Evolutionary conservation across 2,329 filamentous ascomycete genomes (phyloP).

Genomic region (Botrytis fabae): DNA sequence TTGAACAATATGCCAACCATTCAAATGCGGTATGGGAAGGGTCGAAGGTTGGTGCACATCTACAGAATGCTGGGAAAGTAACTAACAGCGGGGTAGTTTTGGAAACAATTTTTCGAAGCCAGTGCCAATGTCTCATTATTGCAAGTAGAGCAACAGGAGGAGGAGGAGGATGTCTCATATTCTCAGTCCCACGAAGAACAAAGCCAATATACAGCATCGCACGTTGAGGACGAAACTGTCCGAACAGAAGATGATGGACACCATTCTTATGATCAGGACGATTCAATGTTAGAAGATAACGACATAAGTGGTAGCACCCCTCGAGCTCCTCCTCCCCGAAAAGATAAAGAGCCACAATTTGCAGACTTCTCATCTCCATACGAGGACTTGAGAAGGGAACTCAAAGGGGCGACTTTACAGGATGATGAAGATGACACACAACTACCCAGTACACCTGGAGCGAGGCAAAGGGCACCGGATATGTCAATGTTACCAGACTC

Average conservation of each 20-base stretch:
- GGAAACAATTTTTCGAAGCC: conserved; percentile 99
- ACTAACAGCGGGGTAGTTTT: conserved; percentile 64
- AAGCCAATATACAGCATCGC: conserved; percentile 42
- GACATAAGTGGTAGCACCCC: conserved; percentile 70
- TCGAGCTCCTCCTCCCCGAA: conserved; percentile 53
- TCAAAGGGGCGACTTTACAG: conserved; percentile 48
- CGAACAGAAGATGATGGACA: conserved; percentile 36
- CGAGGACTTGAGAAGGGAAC: conserved; percentile 68
- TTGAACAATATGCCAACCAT: conserved; percentile 93
- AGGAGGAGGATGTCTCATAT: conserved; percentile 53
- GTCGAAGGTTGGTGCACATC: conserved; percentile 66
- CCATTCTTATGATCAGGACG: conserved; percentile 47
- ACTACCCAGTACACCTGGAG: conserved; percentile 40
- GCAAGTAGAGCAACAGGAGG: conserved; percentile 81
- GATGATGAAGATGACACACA: conserved; percentile 45
- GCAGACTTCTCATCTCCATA: conserved; percentile 75
- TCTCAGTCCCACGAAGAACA: conserved; percentile 38
- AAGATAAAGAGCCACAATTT: conserved; percentile 50
- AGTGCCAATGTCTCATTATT: conserved; percentile 96
- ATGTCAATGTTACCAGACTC: conserved; percentile 65
- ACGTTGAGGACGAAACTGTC: conserved; percentile 38
- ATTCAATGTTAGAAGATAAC: conserved; percentile 66
- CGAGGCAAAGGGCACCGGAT: conserved; percentile 54
- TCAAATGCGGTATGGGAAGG: conserved; percentile 95
- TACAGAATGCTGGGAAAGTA: background rate